Percentiles rank a stretch among this genome's conserved stretches.
Evolutionary conservation across 345 rosid genomes (phyloP).

Genomic region (Jatropha curcas): DNA sequence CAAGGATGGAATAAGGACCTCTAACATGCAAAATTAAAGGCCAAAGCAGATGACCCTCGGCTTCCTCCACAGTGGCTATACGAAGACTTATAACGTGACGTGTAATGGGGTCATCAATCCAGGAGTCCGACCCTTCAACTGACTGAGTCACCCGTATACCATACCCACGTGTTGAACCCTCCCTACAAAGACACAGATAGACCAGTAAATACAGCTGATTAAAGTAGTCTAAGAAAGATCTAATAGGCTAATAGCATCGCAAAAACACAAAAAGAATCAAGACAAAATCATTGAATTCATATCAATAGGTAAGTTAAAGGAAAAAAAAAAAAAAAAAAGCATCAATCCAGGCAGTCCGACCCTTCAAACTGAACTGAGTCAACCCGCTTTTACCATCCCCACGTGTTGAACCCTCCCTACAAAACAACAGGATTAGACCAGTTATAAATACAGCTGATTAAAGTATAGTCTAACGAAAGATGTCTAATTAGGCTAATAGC

Average conservation of each 20-base stretch:
- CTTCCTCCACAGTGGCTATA: conserved; percentile 43
- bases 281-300: neutral
- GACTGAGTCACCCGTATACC: conserved; percentile 76
- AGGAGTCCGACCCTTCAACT: conserved; percentile 74
- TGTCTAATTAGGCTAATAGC: too few relatives aligned
- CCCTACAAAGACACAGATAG: conserved; percentile 43
- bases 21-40: conserved; percentile 75
- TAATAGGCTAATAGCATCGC: neutral
- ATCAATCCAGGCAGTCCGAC: too few relatives aligned
- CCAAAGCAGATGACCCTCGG: conserved; percentile 59
- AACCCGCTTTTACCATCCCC: too few relatives aligned
- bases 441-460: too few relatives aligned
- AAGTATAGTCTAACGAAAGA: too few relatives aligned
- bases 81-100: conserved; percentile 72
- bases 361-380: too few relatives aligned
- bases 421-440: too few relatives aligned
- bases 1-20: conserved; percentile 58
- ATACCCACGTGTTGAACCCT: conserved; percentile 75
- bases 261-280: neutral
- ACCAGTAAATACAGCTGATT: conserved; percentile 1
- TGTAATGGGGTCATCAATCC: conserved; percentile 93
- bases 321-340: too few relatives aligned
- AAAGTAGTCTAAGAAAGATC: neutral
- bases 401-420: too few relatives aligned
- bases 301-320: too few relatives aligned